phyloP scores from a whole-genome alignment of 768 basidiomycete species.

The Lyophyllum atratum region DNA sequence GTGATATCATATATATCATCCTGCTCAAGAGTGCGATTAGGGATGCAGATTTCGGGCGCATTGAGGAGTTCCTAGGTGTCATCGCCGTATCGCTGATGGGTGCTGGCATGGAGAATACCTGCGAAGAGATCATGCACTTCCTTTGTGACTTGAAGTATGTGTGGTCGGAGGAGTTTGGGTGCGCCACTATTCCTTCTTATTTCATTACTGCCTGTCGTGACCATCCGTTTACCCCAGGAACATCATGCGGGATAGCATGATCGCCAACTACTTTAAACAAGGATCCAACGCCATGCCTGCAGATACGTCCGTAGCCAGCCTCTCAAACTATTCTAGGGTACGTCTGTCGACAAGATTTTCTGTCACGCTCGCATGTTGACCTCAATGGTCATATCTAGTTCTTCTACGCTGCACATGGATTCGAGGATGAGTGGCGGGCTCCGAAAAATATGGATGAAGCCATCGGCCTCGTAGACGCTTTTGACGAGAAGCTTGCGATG shows the following conservation, averaged over 20 bases:
- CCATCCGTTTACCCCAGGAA: neutral
- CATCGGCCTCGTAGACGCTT: neutral
- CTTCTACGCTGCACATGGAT: constrained; percentile 2
- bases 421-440: neutral
- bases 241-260: constrained; percentile 6
- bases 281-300: neutral
- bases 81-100: neutral
- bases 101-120: neutral
- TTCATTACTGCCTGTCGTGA: neutral
- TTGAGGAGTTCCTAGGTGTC: constrained; percentile 2
- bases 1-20: neutral
- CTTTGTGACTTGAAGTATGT: neutral
- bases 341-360: neutral
- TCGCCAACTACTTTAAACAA: neutral
- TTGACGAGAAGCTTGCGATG: neutral
- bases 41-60: neutral
- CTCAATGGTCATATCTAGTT: neutral
- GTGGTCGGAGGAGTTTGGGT: constrained; percentile 1
- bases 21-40: neutral
- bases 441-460: constrained; percentile 4
- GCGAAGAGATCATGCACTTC: neutral
- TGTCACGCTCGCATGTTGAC: neutral
- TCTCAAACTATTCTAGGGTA: neutral
- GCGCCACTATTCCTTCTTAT: neutral
- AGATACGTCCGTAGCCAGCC: neutral